phyloP scores from a whole-genome alignment of 2,329 filamentous ascomycete species.

The Ophiostoma sp. region DNA sequence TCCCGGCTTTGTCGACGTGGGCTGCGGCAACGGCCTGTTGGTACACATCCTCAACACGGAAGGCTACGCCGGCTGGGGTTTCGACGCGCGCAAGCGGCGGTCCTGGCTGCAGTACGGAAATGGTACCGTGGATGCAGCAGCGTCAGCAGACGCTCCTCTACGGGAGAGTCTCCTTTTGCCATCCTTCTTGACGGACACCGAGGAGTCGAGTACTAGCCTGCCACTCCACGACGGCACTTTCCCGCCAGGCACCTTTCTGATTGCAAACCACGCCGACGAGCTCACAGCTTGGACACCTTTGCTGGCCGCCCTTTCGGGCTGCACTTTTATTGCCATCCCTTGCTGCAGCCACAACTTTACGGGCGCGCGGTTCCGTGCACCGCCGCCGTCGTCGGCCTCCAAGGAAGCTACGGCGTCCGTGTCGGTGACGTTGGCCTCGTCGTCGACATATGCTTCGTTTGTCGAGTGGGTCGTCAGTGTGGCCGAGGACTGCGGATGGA shows the following conservation, averaged over 20 bases:
- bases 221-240: conserved; percentile 65
- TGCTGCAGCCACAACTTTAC: conserved; percentile 90
- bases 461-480: conserved; percentile 75
- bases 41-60: conserved; percentile 79
- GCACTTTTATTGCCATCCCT: conserved; percentile 88
- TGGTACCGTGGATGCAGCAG: conserved; percentile 21
- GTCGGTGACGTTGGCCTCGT: conserved; percentile 46
- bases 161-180: conserved; percentile 47
- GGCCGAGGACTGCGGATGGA: conserved; percentile 70
- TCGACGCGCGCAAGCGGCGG: conserved; percentile 82
- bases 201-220: no score
- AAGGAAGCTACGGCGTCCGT: conserved; percentile 54
- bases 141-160: background rate
- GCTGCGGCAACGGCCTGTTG: conserved; percentile 90
- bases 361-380: conserved; percentile 71
- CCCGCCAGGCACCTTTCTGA: conserved; percentile 76
- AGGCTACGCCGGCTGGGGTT: conserved; percentile 83
- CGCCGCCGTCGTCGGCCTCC: conserved; percentile 48
- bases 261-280: conserved; percentile 97
- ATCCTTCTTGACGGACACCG: conserved; percentile 14
- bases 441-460: conserved; percentile 79
- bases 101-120: conserved; percentile 75
- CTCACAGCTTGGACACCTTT: conserved; percentile 94
- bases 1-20: conserved; percentile 92
- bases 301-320: conserved; percentile 71